Conservation (phyloP, 768 basidiomycete genomes). For the Lenzites betulinus region DNA sequence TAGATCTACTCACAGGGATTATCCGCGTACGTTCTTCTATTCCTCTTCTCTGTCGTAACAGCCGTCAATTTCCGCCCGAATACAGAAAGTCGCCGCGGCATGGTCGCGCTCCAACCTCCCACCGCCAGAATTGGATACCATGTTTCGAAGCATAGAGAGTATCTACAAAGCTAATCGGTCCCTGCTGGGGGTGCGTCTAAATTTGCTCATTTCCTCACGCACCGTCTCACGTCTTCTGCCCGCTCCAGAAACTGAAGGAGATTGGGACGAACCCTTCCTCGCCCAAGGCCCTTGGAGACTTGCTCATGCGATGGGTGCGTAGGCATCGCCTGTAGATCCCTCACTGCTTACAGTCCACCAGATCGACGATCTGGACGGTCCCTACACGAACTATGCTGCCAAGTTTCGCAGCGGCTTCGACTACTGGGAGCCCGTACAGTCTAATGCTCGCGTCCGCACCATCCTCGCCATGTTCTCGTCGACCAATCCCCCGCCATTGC, state of each 20-base stretch:
- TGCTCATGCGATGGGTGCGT: slow-evolving; percentile 96
- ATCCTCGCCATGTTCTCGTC: slow-evolving; percentile 73
- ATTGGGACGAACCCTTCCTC: slow-evolving; percentile 91
- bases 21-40: slow-evolving; percentile 69
- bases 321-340: background rate
- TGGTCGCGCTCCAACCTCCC: slow-evolving; percentile 97
- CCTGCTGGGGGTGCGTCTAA: slow-evolving; percentile 64
- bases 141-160: slow-evolving; percentile 92
- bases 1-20: slow-evolving; percentile 85
- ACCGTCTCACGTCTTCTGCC: slow-evolving; percentile 21
- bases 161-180: slow-evolving; percentile 91
- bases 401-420: slow-evolving; percentile 82
- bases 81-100: slow-evolving; percentile 93
- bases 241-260: slow-evolving; percentile 84
- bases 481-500: slow-evolving; percentile 57
- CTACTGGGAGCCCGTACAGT: slow-evolving; percentile 74
- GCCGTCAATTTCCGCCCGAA: slow-evolving; percentile 16
- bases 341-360: slow-evolving; percentile 35
- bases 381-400: slow-evolving; percentile 80
- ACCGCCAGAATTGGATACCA: slow-evolving; percentile 84
- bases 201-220: background rate
- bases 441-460: slow-evolving; percentile 68
- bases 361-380: slow-evolving; percentile 90
- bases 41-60: background rate
- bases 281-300: slow-evolving; percentile 91